Evolutionary conservation across 345 rosid species (phyloP).

Genomic region (Populus nigra): DNA sequence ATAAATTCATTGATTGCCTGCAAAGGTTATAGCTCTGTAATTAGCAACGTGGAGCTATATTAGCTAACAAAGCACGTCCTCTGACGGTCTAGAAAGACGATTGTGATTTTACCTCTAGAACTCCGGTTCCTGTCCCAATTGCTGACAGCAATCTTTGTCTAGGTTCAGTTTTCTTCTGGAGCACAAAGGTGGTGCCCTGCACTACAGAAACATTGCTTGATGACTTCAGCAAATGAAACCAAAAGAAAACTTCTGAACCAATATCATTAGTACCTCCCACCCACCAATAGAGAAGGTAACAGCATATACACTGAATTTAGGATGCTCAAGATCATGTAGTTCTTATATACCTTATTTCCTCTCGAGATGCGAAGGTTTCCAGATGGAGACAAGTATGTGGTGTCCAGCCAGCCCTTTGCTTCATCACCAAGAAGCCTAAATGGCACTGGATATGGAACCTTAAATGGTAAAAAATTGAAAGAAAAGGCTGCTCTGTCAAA

Average conservation of each 20-base stretch:
- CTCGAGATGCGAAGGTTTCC: constrained; percentile 89
- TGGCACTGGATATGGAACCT: constrained; percentile 95
- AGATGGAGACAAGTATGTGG: constrained; percentile 71
- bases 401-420: constrained; percentile 93
- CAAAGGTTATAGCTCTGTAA: constrained; percentile 1
- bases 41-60: background rate
- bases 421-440: constrained; percentile 96
- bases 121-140: constrained; percentile 55
- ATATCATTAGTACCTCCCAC: background rate
- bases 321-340: background rate
- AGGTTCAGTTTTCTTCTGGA: constrained; percentile 80
- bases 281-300: background rate
- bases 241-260: background rate
- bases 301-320: background rate
- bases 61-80: background rate
- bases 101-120: constrained; percentile 48
- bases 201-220: constrained; percentile 45
- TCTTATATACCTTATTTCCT: constrained; percentile 75
- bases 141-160: constrained; percentile 72
- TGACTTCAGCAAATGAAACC: constrained; percentile 19
- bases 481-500: constrained; percentile 83
- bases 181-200: constrained; percentile 97
- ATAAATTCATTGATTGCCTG: constrained; percentile 78
- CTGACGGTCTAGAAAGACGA: no score
- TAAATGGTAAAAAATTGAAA: constrained; percentile 78